A percentile compares a stretch with the other conserved stretches of the same genome.
Conservation (phyloP, 106 monocot species). For the Dioscorea dumetorum region DNA sequence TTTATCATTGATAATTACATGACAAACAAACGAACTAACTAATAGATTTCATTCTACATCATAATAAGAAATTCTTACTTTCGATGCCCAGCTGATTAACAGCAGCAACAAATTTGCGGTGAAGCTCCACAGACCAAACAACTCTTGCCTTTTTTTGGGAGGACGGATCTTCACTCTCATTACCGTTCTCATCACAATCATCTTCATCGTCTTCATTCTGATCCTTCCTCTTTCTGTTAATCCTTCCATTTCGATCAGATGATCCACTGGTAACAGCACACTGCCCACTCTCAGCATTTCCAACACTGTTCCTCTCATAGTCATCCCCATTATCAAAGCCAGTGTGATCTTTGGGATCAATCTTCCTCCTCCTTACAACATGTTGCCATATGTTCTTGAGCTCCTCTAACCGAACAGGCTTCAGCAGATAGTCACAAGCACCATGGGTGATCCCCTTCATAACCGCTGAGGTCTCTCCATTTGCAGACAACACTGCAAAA, state of each 20-base stretch:
- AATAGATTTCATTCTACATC: not conserved
- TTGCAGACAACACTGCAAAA: conserved; percentile 56
- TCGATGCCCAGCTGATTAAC: conserved; percentile 66
- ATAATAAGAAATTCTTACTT: conserved; percentile 32
- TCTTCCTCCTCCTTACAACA: conserved; percentile 49
- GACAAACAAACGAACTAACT: not conserved
- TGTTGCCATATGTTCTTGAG: conserved; percentile 75
- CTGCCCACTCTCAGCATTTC: not conserved
- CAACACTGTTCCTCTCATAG: not conserved
- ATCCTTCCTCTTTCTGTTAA: conserved; percentile 43
- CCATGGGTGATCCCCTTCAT: conserved; percentile 75
- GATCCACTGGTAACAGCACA: not conserved
- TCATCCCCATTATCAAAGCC: conserved; percentile 20
- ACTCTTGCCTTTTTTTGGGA: conserved; percentile 57
- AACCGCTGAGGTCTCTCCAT: conserved; percentile 52
- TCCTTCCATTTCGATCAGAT: conserved; percentile 10
- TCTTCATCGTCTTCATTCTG: conserved; percentile 38
- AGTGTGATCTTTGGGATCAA: conserved; percentile 15
- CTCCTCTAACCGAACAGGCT: conserved; percentile 61
- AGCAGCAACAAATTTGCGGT: conserved; percentile 63
- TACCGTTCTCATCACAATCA: conserved; percentile 16
- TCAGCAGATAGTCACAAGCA: conserved; percentile 63
- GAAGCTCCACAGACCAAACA: conserved; percentile 59
- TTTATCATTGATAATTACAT: not conserved
- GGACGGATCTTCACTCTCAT: conserved; percentile 29